A percentile compares a stretch with the other conserved stretches of the same genome.
Evolutionary conservation across 805 yeast species (phyloP).

Genomic region (Cyberlindnera veronae): DNA sequence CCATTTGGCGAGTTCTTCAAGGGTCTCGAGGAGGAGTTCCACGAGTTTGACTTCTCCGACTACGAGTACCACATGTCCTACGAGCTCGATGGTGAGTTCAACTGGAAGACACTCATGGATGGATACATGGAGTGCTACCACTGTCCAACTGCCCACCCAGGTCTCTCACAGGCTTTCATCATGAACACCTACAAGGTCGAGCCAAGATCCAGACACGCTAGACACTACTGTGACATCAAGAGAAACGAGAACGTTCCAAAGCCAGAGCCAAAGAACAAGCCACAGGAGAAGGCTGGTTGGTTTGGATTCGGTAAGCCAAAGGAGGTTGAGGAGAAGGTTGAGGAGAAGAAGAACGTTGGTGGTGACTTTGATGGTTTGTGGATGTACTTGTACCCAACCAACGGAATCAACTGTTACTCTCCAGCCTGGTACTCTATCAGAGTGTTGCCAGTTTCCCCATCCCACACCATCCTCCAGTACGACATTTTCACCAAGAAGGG

Average conservation of each 20-base stretch:
- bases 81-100: constrained; percentile 59
- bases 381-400: constrained; percentile 58
- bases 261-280: constrained; percentile 27
- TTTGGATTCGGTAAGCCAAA: constrained; percentile 44
- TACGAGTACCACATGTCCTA: constrained; percentile 64
- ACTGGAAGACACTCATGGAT: constrained; percentile 67
- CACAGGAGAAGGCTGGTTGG: constrained; percentile 43
- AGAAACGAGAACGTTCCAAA: constrained; percentile 31
- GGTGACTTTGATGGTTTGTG: constrained; percentile 61
- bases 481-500: constrained; percentile 63
- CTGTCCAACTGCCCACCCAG: constrained; percentile 68
- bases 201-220: constrained; percentile 54
- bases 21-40: constrained; percentile 49
- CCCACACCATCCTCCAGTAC: constrained; percentile 54
- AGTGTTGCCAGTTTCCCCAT: constrained; percentile 52
- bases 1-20: constrained; percentile 51
- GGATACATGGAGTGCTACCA: constrained; percentile 68
- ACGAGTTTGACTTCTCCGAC: constrained; percentile 56
- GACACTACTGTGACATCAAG: constrained; percentile 57
- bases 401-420: constrained; percentile 61
- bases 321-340: constrained; percentile 24
- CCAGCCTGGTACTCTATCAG: constrained; percentile 66
- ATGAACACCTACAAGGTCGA: constrained; percentile 66
- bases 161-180: constrained; percentile 50
- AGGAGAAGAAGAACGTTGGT: constrained; percentile 53